phyloP scores from a whole-genome alignment of 495 filamentous ascomycete genomes.

The Penicillium paxilli region DNA sequence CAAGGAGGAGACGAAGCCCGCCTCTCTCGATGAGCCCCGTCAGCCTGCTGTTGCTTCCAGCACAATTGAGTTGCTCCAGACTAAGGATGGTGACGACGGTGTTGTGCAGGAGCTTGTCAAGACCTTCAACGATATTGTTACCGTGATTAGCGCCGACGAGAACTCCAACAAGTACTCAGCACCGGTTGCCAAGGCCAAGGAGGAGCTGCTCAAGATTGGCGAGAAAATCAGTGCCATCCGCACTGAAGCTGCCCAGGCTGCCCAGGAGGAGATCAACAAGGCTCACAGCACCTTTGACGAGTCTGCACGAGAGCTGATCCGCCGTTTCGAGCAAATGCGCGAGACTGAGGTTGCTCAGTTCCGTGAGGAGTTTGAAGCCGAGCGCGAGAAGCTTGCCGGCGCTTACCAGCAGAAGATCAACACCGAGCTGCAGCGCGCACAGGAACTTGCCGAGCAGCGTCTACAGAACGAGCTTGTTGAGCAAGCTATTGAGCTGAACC shows the following conservation, averaged over 20 bases:
- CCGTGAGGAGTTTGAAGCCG: constrained; percentile 85
- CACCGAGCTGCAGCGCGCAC: constrained; percentile 70
- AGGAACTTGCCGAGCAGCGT: constrained; percentile 75
- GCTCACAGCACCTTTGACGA: constrained; percentile 76
- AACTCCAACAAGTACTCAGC: constrained; percentile 70
- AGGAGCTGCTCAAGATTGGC: constrained; percentile 73
- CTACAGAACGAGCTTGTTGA: constrained; percentile 83
- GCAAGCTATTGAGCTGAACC: constrained; percentile 85
- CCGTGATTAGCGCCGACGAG: constrained; percentile 80
- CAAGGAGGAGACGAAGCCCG: constrained; percentile 31
- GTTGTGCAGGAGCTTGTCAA: constrained; percentile 92
- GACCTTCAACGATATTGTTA: constrained; percentile 93
- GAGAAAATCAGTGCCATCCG: constrained; percentile 73
- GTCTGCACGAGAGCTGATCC: constrained; percentile 74
- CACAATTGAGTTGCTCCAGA: constrained; percentile 71
- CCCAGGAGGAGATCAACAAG: constrained; percentile 71
- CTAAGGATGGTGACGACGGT: constrained; percentile 74
- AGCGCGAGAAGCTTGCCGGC: constrained; percentile 72
- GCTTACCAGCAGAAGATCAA: constrained; percentile 78
- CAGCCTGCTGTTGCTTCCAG: constrained; percentile 49
- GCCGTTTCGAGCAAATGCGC: constrained; percentile 70
- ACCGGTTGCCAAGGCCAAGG: constrained; percentile 79
- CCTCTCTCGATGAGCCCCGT: constrained; percentile 32
- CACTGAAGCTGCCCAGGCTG: constrained; percentile 60
- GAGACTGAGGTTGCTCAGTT: constrained; percentile 71